A percentile compares a stretch with the other conserved stretches of the same genome.
phyloP scores from a whole-genome alignment of 1,139 yeast genomes.

The Candida sanyaensis region DNA sequence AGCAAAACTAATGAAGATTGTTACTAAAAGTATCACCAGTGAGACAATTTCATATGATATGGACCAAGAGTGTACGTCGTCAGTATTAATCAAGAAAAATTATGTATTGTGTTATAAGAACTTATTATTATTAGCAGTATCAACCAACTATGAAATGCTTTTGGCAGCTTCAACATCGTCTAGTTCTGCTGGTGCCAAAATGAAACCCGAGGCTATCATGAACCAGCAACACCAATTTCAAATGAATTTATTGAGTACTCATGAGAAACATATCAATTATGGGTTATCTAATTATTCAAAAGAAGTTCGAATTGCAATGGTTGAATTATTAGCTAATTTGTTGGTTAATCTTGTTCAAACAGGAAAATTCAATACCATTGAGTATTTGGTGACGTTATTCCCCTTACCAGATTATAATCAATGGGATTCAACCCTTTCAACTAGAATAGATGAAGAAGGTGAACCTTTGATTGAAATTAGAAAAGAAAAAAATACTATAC shows the following conservation, averaged over 20 bases:
- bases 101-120: slow-evolving; percentile 37
- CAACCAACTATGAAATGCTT: slow-evolving; percentile 41
- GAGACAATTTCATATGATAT: slow-evolving; percentile 21
- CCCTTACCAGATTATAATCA: slow-evolving; percentile 28
- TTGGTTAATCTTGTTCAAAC: slow-evolving; percentile 42
- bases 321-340: slow-evolving; percentile 37
- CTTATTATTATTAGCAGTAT: slow-evolving; percentile 32
- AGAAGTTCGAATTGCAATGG: slow-evolving; percentile 41
- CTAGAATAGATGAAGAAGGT: slow-evolving; percentile 18
- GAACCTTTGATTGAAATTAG: slow-evolving; percentile 20
- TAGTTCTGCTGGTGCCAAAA: slow-evolving; percentile 38
- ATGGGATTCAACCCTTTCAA: slow-evolving; percentile 22
- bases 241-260: slow-evolving; percentile 25
- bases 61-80: slow-evolving; percentile 18
- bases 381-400: slow-evolving; percentile 35
- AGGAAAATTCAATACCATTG: slow-evolving; percentile 38
- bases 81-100: slow-evolving; percentile 32
- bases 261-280: slow-evolving; percentile 32
- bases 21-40: slow-evolving; percentile 27
- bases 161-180: slow-evolving; percentile 40
- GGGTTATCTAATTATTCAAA: slow-evolving; percentile 35
- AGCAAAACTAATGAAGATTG: slow-evolving; percentile 36
- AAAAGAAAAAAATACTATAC: slow-evolving; percentile 24
- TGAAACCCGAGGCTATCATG: slow-evolving; percentile 49
- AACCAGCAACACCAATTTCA: slow-evolving; percentile 43